Evolutionary conservation across 768 basidiomycete species (phyloP), one percentile per base, ranked within the genome.

Genomic region (Calocybe gangraenosa): DNA sequence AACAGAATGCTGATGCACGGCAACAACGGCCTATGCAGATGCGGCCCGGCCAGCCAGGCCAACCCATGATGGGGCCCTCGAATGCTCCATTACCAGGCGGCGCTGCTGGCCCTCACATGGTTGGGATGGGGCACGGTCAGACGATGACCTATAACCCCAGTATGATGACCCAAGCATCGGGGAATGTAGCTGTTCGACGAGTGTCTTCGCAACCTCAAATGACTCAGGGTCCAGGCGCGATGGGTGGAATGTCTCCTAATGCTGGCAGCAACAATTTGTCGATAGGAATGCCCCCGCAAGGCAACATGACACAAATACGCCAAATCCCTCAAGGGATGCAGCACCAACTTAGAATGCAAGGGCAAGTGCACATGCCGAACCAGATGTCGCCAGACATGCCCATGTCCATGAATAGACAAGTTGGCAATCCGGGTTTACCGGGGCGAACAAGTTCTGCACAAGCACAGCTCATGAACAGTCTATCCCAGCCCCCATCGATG

Each of bases 161-260:
- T 50, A 69, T 78, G 63, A 66, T 60, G 54, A 68, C 64, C 50
- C 65, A 63, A 31, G 63, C 58, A 46, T 59, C 60, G 3, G 63
- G 62, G 50, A 63, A 67, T 33, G 58, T 58, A 36, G 54, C 50
- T 15, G 59, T 75, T 37, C 76, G 83, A 47, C 76, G 83, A 56
- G 74, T 73, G n/a, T 64, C 69, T 47, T 78, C 82, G 17, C 82
- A 84, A 62, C 73, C 79, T 3, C 71, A 75, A 50, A 61, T 61
- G 54, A 73, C 66, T 53, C 66, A 71, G 32, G 50, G 60, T 11
- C 63, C 59, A 39, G 62, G 50, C 21, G 71, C 69, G 55, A 47
- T 66, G 15, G 54, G 49, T 37, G 57, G 55, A n/a, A 58, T 65
- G 52, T 66, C 69, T 28, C 59, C 57, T 18, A 57, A 63, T 44